These are phyloP conservation scores for Pelargonium citronellum DNA, from an alignment of 441 rosid species.

Conservation along the genomic window DNA sequence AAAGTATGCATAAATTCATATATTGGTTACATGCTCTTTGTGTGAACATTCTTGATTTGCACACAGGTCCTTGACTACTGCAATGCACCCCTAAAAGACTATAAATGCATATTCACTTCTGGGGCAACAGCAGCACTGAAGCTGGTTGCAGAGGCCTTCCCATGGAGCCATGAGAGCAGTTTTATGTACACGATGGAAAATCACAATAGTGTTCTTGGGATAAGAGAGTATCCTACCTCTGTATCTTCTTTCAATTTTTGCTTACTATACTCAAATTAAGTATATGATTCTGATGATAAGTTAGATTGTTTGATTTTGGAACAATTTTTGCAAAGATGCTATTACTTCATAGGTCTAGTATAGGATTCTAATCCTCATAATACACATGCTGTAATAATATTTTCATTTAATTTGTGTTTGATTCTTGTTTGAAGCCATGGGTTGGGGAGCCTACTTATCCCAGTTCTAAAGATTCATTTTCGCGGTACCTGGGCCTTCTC, in stretches of 20 bases:
- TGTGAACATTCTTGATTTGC: background rate
- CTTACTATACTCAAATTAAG: background rate
- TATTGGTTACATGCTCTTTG: background rate
- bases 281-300: background rate
- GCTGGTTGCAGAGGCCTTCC: constrained; percentile 86
- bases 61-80: constrained; percentile 73
- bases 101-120: constrained; percentile 79
- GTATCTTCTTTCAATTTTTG: background rate
- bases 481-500: background rate
- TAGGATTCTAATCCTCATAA: background rate
- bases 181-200: constrained; percentile 86
- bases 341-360: background rate
- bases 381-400: background rate
- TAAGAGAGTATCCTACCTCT: constrained; percentile 78
- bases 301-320: background rate
- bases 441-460: background rate
- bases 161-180: constrained; percentile 61
- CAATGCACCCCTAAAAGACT: constrained; percentile 81
- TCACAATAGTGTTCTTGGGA: constrained; percentile 95
- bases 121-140: constrained; percentile 93
- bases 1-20: background rate
- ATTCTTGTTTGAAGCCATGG: background rate
- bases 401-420: background rate
- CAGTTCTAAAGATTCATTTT: background rate
- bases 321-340: background rate